Evolutionary conservation across 208 protist species (phyloP).

Genomic region (Leishmania turanica): DNA sequence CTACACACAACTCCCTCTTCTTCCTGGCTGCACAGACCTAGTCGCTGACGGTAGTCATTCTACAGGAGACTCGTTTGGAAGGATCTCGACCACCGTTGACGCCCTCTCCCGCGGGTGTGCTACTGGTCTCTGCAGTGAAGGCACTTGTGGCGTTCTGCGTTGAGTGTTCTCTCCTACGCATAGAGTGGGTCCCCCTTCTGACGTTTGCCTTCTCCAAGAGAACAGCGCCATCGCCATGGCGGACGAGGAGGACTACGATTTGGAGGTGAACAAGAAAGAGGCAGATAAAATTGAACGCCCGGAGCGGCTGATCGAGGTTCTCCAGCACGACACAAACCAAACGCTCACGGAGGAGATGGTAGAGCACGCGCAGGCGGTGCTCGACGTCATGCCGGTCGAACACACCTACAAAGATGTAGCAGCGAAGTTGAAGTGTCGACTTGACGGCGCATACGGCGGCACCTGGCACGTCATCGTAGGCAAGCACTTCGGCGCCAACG

Average conservation of each 20-base stretch:
- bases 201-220: not conserved
- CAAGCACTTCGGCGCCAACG: slow-evolving; percentile 85
- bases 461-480: slow-evolving; percentile 91
- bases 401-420: slow-evolving; percentile 80
- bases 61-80: not conserved
- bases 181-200: not conserved
- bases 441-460: slow-evolving; percentile 63
- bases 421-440: slow-evolving; percentile 57
- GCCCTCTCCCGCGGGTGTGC: not conserved
- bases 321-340: slow-evolving; percentile 63
- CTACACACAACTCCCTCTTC: not conserved
- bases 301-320: slow-evolving; percentile 39
- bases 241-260: slow-evolving; percentile 60
- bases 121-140: not conserved
- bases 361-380: slow-evolving; percentile 55
- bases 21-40: not conserved
- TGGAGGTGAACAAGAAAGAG: slow-evolving; percentile 37
- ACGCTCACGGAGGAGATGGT: slow-evolving; percentile 65
- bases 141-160: not conserved
- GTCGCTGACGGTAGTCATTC: not conserved
- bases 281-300: slow-evolving; percentile 33
- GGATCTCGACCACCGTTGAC: not conserved
- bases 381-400: slow-evolving; percentile 55
- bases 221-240: slow-evolving; percentile 31
- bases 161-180: not conserved